Conservation (phyloP, 257 asterid species). For the Datura wrightii region DNA sequence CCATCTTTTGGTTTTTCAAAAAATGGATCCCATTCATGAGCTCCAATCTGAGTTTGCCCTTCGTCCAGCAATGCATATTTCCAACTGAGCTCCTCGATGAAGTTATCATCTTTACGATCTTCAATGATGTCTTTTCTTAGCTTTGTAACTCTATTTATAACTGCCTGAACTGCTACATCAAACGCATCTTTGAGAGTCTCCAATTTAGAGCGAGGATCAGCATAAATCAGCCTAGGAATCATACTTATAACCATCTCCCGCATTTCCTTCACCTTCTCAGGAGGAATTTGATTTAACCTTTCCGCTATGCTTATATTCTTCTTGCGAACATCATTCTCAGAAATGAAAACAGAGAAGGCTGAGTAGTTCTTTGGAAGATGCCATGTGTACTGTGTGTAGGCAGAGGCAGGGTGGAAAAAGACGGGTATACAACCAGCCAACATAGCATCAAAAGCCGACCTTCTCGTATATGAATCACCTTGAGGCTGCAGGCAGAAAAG, state of each 20-base stretch:
- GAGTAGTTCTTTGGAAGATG: constrained; percentile 73
- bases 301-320: constrained; percentile 64
- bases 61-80: constrained; percentile 70
- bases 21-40: constrained; percentile 89
- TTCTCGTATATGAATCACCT: constrained; percentile 87
- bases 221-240: constrained; percentile 76
- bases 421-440: constrained; percentile 94
- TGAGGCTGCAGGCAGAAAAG: constrained; percentile 86
- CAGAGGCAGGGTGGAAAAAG: constrained; percentile 89
- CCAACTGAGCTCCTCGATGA: constrained; percentile 77
- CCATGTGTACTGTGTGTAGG: constrained; percentile 89
- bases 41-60: constrained; percentile 47
- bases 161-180: constrained; percentile 78
- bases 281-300: constrained; percentile 54
- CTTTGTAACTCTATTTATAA: constrained; percentile 68
- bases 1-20: constrained; percentile 61
- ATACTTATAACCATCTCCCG: constrained; percentile 72
- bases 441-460: constrained; percentile 90
- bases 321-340: constrained; percentile 67
- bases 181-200: constrained; percentile 77
- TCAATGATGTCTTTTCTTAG: constrained; percentile 64
- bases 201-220: constrained; percentile 75
- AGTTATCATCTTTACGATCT: constrained; percentile 59
- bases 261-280: constrained; percentile 66
- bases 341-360: constrained; percentile 67